Conservation (phyloP, 2,329 filamentous ascomycete species). For the Arthrinium puccinioides region DNA sequence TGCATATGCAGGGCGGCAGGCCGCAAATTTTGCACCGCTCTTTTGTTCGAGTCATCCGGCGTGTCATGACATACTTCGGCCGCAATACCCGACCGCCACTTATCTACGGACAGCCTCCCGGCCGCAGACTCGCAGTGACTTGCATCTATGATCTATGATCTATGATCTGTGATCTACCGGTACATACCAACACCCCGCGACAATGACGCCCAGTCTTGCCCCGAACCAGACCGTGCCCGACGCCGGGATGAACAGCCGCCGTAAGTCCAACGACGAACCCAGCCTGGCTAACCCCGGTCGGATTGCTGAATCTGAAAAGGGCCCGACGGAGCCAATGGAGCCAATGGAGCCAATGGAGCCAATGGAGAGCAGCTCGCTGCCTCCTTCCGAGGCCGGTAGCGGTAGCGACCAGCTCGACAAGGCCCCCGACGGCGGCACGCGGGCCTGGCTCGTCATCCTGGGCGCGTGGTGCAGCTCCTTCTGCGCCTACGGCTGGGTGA, state of each 20-base stretch:
- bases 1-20: too few species aligned
- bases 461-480: slow-evolving; percentile 28
- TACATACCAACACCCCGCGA: too few species aligned
- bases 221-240: too few species aligned
- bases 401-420: neutral
- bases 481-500: slow-evolving; percentile 36
- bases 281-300: neutral
- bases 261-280: neutral
- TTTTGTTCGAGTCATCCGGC: too few species aligned
- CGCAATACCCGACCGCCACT: too few species aligned
- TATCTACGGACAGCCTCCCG: too few species aligned
- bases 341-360: neutral
- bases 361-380: neutral
- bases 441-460: slow-evolving; percentile 16
- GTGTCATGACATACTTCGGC: too few species aligned
- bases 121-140: too few species aligned
- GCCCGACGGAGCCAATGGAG: neutral
- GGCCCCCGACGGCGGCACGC: slow-evolving; percentile 13
- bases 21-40: too few species aligned
- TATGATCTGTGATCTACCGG: too few species aligned
- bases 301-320: slow-evolving; percentile 2
- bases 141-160: too few species aligned
- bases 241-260: neutral
- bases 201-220: too few species aligned
- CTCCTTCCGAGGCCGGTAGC: neutral